Conservation (phyloP, 2,329 filamentous ascomycete genomes). For the Diplodia intermedia region DNA sequence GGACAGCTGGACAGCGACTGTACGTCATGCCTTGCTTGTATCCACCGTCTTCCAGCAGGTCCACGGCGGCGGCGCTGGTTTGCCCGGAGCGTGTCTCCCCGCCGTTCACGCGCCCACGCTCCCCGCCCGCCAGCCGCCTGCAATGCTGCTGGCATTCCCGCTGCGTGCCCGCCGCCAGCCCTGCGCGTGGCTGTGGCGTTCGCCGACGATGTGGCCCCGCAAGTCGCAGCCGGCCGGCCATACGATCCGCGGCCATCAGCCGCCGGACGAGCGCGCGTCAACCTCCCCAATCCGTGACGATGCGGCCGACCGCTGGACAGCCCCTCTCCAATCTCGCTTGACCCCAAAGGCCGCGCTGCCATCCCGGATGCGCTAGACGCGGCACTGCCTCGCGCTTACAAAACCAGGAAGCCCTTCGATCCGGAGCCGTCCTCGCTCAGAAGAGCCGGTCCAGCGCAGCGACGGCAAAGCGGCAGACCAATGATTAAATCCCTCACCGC, state of each 20-base stretch:
- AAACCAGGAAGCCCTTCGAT: slow-evolving; percentile 20
- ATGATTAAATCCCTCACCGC: slow-evolving; percentile 30
- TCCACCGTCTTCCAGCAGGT: slow-evolving; percentile 12
- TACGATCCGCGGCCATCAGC: slow-evolving; percentile 3
- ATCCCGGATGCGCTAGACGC: background rate
- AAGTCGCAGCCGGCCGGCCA: background rate
- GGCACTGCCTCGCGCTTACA: slow-evolving; percentile 20
- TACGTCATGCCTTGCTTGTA: background rate
- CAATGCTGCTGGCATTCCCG: background rate
- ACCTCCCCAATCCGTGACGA: slow-evolving; percentile 8
- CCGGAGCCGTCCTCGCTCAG: slow-evolving; percentile 14
- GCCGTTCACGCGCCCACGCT: slow-evolving; percentile 1
- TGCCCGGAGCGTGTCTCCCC: background rate
- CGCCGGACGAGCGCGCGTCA: slow-evolving; percentile 1
- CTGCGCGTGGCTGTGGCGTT: slow-evolving; percentile 10
- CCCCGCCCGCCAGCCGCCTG: background rate
- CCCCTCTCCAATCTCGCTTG: slow-evolving; percentile 23
- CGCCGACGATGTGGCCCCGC: no score
- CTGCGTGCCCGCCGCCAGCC: background rate
- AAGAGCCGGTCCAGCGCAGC: slow-evolving; percentile 3
- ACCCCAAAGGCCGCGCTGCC: background rate
- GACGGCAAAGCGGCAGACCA: slow-evolving; percentile 13
- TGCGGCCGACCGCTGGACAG: slow-evolving; percentile 9
- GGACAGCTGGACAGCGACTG: slow-evolving; percentile 11
- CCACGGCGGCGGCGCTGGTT: no score